Base-by-base conservation (phyloP, 768 basidiomycete genomes). In the Mycena sanguinolenta region DNA sequence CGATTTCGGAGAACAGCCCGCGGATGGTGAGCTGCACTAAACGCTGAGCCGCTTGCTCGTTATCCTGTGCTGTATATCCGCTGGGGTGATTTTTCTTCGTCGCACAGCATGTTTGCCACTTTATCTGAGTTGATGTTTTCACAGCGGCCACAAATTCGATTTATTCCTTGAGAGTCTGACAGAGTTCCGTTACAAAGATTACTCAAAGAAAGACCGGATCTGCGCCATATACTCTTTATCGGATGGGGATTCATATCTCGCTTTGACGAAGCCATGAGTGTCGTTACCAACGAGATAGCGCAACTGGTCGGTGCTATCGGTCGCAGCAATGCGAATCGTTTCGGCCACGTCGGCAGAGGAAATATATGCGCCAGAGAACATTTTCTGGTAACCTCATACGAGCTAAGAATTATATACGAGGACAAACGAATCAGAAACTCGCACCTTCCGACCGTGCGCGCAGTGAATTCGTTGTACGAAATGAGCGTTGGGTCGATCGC, bases 201-300 rank as follows among this genome's bases (percentile, higher is more conserved):
- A 64, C 58, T 72, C 62, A 63, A 74, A 74, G 39, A 62, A 76
- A 13, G 68, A 59, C 9, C 69, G 71, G 75, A 77, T 75, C n/a
- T 46, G 57, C 21, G 49, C 39, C 75, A 76, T 74, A 32, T 77
- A 77, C 53, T 74, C 70, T 38, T 62, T 63, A 42, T 76, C 75
- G 19, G 67, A 65, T 0, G 34, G 53, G 42, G 65, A 57, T 23
- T 65, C 69, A 53, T 77, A 76, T 58, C 75, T 65, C 36, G 74
- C 73, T 63, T 74, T 73, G 6, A 76, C n/a, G 49, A 74, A 75
- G 13, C 75, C 75, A 8, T 73, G 67, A 14, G 68, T 52, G 30
- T 76, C 75, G 46, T 72, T 36, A 9, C 76, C 76, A 42, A 77
- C 69, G 49, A 70, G 65, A 54, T 77, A 77, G 17, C 75, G 63